Evolutionary conservation across 1,284 basidiomycete genomes (phyloP).

Genomic region (Trichosporon sp.): DNA sequence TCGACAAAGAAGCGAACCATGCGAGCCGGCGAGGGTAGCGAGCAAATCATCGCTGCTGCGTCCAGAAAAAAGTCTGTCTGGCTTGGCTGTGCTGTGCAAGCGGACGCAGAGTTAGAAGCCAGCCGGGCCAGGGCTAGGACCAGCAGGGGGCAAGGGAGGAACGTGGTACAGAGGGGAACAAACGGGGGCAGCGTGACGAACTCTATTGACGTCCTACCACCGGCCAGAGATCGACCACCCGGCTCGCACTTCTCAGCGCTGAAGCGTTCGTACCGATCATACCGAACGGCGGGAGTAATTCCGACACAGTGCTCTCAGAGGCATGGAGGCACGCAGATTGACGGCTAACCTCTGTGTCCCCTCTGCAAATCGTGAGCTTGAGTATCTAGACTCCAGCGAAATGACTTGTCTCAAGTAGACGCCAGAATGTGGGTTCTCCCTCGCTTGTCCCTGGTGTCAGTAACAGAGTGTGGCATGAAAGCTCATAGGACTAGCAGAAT

Average conservation of each 20-base stretch:
- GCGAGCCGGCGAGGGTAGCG: too few species aligned
- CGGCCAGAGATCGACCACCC: too few species aligned
- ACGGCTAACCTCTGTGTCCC: not conserved
- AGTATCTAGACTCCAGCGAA: not conserved
- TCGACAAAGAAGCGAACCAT: not conserved
- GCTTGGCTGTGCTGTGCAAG: too few species aligned
- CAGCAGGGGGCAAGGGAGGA: too few species aligned
- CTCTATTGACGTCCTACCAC: not conserved
- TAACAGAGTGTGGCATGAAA: not conserved
- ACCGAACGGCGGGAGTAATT: not conserved
- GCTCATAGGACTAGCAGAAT: too few species aligned
- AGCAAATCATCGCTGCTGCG: too few species aligned
- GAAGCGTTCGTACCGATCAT: not conserved
- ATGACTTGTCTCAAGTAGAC: not conserved
- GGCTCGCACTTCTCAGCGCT: not conserved
- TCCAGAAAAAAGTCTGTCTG: not conserved
- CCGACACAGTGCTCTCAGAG: not conserved
- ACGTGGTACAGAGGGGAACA: too few species aligned
- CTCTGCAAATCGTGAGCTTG: not conserved
- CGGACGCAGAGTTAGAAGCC: not conserved
- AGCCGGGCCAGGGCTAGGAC: not conserved
- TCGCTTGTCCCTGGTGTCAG: too few species aligned
- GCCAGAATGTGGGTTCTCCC: not conserved
- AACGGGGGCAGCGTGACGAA: not conserved
- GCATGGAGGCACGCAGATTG: not conserved